phyloP scores from a whole-genome alignment of 768 basidiomycete species.

The Rhodotorula babjevae region DNA sequence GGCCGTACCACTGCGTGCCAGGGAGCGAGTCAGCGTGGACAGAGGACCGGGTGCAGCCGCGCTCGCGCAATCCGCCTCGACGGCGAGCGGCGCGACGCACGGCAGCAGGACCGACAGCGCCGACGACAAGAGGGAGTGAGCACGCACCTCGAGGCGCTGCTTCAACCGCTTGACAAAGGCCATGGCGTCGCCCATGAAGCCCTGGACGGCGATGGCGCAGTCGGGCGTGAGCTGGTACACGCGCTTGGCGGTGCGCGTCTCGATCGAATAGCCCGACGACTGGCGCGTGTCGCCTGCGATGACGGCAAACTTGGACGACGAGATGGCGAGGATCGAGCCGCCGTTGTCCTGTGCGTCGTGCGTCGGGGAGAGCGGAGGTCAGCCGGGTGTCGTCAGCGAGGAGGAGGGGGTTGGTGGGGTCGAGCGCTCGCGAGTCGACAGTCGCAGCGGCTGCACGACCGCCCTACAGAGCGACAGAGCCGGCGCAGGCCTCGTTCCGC shows the following conservation, averaged over 20 bases:
- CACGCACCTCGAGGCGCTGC: slow-evolving; percentile 83
- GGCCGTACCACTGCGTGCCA: slow-evolving; percentile 78
- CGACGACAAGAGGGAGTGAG: neutral
- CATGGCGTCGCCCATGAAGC: slow-evolving; percentile 94
- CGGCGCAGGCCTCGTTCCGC: too few species aligned
- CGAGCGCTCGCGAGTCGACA: too few species aligned
- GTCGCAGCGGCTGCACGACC: neutral
- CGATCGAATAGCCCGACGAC: slow-evolving; percentile 94
- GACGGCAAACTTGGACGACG: slow-evolving; percentile 86
- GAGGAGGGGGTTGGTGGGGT: neutral
- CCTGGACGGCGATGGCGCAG: slow-evolving; percentile 89
- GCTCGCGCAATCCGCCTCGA: too few species aligned
- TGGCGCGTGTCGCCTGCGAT: slow-evolving; percentile 96
- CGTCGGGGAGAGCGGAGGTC: neutral
- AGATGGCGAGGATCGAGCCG: slow-evolving; percentile 85
- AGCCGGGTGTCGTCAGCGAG: neutral
- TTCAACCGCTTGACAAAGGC: slow-evolving; percentile 95
- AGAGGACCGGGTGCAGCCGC: too few species aligned
- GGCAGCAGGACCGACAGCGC: too few species aligned
- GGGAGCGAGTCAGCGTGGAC: neutral
- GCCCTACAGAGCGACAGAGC: neutral
- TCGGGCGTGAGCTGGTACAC: slow-evolving; percentile 68
- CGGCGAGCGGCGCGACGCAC: too few species aligned
- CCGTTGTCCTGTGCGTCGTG: slow-evolving; percentile 57
- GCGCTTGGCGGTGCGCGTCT: slow-evolving; percentile 93